phyloP scores from a whole-genome alignment of 2,329 filamentous ascomycete species.

The Penicillium vulpinum region DNA sequence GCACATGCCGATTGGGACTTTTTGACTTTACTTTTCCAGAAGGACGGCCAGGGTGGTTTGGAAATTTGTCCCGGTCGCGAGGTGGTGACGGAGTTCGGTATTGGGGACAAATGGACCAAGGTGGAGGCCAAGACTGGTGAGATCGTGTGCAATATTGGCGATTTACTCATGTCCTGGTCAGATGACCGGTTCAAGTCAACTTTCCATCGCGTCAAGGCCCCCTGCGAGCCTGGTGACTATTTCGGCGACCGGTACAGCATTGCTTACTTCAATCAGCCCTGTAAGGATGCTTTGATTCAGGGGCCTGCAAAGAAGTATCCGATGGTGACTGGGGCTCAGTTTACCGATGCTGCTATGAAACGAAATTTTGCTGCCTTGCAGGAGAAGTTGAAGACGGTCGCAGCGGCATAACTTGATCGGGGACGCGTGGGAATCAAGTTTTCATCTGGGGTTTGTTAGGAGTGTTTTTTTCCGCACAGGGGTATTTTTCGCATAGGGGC shows the following conservation, averaged over 20 bases:
- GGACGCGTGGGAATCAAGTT: not conserved
- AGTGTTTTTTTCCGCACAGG: slow-evolving; percentile 14
- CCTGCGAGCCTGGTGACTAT: slow-evolving; percentile 54
- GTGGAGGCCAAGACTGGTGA: slow-evolving; percentile 56
- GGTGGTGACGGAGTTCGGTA: slow-evolving; percentile 59
- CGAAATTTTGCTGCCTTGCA: slow-evolving; percentile 57
- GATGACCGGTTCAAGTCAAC: slow-evolving; percentile 69
- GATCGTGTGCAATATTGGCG: slow-evolving; percentile 66
- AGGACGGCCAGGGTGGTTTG: slow-evolving; percentile 59
- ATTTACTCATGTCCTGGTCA: slow-evolving; percentile 66
- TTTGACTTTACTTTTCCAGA: slow-evolving; percentile 64
- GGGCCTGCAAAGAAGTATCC: slow-evolving; percentile 64
- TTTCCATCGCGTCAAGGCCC: slow-evolving; percentile 64
- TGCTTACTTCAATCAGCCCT: slow-evolving; percentile 67
- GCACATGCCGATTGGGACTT: slow-evolving; percentile 66
- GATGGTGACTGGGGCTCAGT: slow-evolving; percentile 60
- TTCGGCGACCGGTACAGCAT: slow-evolving; percentile 65
- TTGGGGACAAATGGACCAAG: slow-evolving; percentile 63
- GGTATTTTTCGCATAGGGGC: slow-evolving; percentile 15
- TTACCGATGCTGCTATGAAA: slow-evolving; percentile 58
- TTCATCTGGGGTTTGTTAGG: slow-evolving; percentile 2
- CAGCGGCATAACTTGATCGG: slow-evolving; percentile 11
- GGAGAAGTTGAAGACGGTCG: slow-evolving; percentile 45
- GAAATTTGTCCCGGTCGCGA: slow-evolving; percentile 67
- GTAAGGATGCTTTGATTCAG: slow-evolving; percentile 59